Percentiles rank a stretch among this genome's conserved stretches.
These are phyloP conservation scores for Claviceps sp. DNA, from an alignment of 2,329 filamentous ascomycete genomes.

Conservation along the genomic window DNA sequence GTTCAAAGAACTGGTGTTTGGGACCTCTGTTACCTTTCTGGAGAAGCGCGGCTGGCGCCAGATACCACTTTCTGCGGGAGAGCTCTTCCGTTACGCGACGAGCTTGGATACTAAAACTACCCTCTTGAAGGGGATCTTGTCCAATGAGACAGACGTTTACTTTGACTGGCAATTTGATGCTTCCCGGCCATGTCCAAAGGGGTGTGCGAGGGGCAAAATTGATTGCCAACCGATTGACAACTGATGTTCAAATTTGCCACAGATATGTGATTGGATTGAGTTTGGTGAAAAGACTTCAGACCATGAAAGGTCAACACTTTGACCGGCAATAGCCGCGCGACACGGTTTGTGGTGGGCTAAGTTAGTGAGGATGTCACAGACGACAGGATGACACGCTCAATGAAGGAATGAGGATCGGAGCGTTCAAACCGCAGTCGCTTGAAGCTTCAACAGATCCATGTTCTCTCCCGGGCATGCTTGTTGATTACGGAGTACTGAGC, in stretches of 20 bases:
- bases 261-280: not conserved
- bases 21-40: constrained; percentile 33
- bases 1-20: constrained; percentile 41
- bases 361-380: too few relatives aligned
- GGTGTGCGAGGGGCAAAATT: not conserved
- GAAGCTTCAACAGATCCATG: too few relatives aligned
- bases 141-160: constrained; percentile 38
- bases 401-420: too few relatives aligned
- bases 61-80: constrained; percentile 30
- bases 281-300: not conserved
- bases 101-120: constrained; percentile 24
- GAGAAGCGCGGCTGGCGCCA: constrained; percentile 35
- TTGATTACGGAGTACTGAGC: too few relatives aligned
- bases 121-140: constrained; percentile 30
- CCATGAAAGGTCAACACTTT: not conserved
- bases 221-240: not conserved
- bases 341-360: not conserved
- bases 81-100: constrained; percentile 28
- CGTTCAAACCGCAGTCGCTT: too few relatives aligned
- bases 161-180: constrained; percentile 41
- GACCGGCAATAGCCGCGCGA: not conserved
- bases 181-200: not conserved
- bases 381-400: too few relatives aligned
- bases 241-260: not conserved
- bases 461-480: too few relatives aligned